Base-by-base conservation (phyloP, 1,284 basidiomycete genomes). In the Pyrrhoderma lamaoense region DNA sequence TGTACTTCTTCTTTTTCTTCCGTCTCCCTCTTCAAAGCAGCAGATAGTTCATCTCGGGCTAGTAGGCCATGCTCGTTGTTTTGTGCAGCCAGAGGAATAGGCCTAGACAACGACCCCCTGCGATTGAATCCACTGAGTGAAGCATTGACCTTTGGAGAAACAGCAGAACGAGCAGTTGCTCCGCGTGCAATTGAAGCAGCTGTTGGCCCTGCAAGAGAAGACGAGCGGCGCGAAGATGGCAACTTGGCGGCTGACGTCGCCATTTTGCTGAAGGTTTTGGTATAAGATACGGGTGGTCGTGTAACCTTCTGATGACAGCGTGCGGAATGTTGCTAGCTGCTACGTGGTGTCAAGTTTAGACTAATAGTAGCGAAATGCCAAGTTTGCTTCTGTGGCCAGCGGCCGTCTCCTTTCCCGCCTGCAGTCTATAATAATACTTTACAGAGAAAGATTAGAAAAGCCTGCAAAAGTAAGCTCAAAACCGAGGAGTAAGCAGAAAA, bases 1-100 rank as follows among this genome's bases (percentile, higher is more conserved):
- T 11, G 27, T 60, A 82, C 87, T 70, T 84, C 78, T 66, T 90
- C 87, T 65, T 87, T 89, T 60, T 82, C 76, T 58, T 89, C 85
- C 11, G 80, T 85, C 64, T 89, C 87, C 46, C 78, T 73, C 64
- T 80, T 85, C 53, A 89, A 69, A 22, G 80, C 79, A 35, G 73
- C 75, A 8, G 76, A 69, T 38, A 89, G 69, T 21, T 71, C 66
- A 50, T 85, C 81, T 43, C 71, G 68, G 14, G 51, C 37, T 22
- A 45, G 45, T 9, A 72, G 67, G 50, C 78, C 75, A 38, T 65
- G 66, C 58, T 65, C 51, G 11, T 42, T 19, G 22, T 54, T 52
- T 18, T 67, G 64, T 8, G 67, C 56, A 19, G 52, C 63, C 63
- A 4, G 11, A 65, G 65, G 1, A 68, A 67, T 40, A 16, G 70